Evolutionary conservation across 169 alveolate species (phyloP).

Genomic region (Plasmodium gonderi): DNA sequence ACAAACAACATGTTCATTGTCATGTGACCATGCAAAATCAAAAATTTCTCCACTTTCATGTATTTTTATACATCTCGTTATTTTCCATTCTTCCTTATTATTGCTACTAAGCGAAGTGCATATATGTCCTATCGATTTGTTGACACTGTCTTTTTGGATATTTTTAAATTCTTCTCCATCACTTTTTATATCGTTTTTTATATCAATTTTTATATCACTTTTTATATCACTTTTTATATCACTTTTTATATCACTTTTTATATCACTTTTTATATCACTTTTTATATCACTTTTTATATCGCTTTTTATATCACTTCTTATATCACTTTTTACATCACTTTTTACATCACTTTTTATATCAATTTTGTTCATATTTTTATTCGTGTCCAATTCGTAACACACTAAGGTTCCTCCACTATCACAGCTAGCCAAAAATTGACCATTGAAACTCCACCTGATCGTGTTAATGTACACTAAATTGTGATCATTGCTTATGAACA

Average conservation of each 20-base stretch:
- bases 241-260: too few relatives aligned
- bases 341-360: too few relatives aligned
- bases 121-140: not conserved
- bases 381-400: slow-evolving; percentile 60
- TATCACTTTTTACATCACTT: too few relatives aligned
- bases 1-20: slow-evolving; percentile 69
- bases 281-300: too few relatives aligned
- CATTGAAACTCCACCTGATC: slow-evolving; percentile 67
- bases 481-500: slow-evolving; percentile 67
- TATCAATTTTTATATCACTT: too few relatives aligned
- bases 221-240: too few relatives aligned
- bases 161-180: slow-evolving; percentile 1
- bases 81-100: slow-evolving; percentile 74
- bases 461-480: slow-evolving; percentile 61
- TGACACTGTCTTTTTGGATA: not conserved
- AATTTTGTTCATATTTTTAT: too few relatives aligned
- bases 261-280: too few relatives aligned
- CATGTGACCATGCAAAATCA: slow-evolving; percentile 61
- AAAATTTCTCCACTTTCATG: slow-evolving; percentile 66
- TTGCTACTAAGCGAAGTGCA: not conserved
- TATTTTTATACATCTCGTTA: slow-evolving; percentile 43
- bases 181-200: slow-evolving; percentile 12
- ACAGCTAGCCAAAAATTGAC: slow-evolving; percentile 65
- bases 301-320: too few relatives aligned
- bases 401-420: slow-evolving; percentile 68